These are phyloP conservation scores for Sphaerosporella brunnea DNA, from an alignment of 495 filamentous ascomycete genomes.

Conservation along the genomic window DNA sequence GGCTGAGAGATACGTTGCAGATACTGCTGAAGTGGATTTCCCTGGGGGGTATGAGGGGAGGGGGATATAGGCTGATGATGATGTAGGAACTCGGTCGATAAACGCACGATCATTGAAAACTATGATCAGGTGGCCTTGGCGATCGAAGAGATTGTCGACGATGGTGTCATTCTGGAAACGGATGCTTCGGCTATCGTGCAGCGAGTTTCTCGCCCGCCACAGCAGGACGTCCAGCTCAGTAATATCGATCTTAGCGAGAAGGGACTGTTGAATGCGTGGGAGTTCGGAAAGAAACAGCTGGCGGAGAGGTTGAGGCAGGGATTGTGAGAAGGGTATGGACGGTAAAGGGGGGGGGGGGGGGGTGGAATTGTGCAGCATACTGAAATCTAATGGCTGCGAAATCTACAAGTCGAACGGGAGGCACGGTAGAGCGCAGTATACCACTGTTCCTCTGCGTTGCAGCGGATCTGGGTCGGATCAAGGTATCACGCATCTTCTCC, in stretches of 20 bases:
- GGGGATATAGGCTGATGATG: too few species aligned
- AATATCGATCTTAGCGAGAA: conserved; percentile 91
- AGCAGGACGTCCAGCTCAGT: conserved; percentile 73
- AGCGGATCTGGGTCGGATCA: too few species aligned
- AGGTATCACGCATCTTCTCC: too few species aligned
- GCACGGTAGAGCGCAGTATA: too few species aligned
- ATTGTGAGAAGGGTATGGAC: too few species aligned
- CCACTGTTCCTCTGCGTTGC: too few species aligned
- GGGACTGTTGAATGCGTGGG: conserved; percentile 83
- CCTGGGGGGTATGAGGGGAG: too few species aligned
- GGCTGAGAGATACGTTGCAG: conserved; percentile 71
- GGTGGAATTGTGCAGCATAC: too few species aligned
- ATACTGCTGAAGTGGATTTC: conserved; percentile 66
- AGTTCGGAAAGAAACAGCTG: conserved; percentile 84
- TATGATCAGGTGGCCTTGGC: conserved; percentile 84
- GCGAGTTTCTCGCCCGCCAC: conserved; percentile 73
- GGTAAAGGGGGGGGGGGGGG: too few species aligned
- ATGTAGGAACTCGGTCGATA: conserved; percentile 73
- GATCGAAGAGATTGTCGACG: conserved; percentile 90
- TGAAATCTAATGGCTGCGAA: too few species aligned
- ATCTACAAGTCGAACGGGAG: too few species aligned
- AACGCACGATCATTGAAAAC: conserved; percentile 93
- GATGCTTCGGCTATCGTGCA: conserved; percentile 84
- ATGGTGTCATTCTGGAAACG: conserved; percentile 91
- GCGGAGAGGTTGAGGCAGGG: conserved; percentile 79